Evolutionary conservation across 768 basidiomycete genomes (phyloP).

Genomic region (Royoungia palumana): DNA sequence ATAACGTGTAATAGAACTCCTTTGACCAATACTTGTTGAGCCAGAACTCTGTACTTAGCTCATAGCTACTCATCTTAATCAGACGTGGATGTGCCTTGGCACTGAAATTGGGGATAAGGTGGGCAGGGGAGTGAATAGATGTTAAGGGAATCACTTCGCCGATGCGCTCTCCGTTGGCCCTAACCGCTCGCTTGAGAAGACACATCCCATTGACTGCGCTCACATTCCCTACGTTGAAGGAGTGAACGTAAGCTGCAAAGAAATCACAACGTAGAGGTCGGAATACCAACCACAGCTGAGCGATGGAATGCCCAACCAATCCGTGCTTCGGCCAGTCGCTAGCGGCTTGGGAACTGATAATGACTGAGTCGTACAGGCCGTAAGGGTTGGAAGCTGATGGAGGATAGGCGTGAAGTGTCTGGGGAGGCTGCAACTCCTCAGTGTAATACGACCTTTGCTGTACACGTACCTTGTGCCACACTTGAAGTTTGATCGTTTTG

Average conservation of each 20-base stretch:
- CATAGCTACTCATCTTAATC: slow-evolving; percentile 20
- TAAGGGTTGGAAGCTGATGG: slow-evolving; percentile 5
- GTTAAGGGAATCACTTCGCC: slow-evolving; percentile 30
- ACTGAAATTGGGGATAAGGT: slow-evolving; percentile 30
- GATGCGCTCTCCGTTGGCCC: slow-evolving; percentile 12
- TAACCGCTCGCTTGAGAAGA: slow-evolving; percentile 17
- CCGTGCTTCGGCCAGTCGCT: slow-evolving; percentile 14
- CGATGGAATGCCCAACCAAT: slow-evolving; percentile 15
- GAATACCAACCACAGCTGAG: slow-evolving; percentile 20
- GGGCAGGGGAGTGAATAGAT: slow-evolving; percentile 19
- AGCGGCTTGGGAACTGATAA: slow-evolving; percentile 8
- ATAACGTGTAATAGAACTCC: slow-evolving; percentile 20
- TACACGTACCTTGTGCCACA: slow-evolving; percentile 26
- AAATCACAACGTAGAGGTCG: slow-evolving; percentile 14
- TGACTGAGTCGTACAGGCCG: slow-evolving; percentile 13
- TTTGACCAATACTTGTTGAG: slow-evolving; percentile 36
- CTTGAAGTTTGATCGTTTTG: slow-evolving; percentile 12
- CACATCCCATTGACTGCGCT: slow-evolving; percentile 23
- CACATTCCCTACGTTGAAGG: slow-evolving; percentile 12
- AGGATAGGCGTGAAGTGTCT: neutral
- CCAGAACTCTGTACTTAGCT: slow-evolving; percentile 22
- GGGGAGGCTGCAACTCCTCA: slow-evolving; percentile 13
- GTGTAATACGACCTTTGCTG: slow-evolving; percentile 26
- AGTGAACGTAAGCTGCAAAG: slow-evolving; percentile 32
- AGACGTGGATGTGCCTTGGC: slow-evolving; percentile 21